A percentile compares a stretch with the other conserved stretches of the same genome.
Conservation (phyloP, 78 protist species). For the Fonticula alba region DNA sequence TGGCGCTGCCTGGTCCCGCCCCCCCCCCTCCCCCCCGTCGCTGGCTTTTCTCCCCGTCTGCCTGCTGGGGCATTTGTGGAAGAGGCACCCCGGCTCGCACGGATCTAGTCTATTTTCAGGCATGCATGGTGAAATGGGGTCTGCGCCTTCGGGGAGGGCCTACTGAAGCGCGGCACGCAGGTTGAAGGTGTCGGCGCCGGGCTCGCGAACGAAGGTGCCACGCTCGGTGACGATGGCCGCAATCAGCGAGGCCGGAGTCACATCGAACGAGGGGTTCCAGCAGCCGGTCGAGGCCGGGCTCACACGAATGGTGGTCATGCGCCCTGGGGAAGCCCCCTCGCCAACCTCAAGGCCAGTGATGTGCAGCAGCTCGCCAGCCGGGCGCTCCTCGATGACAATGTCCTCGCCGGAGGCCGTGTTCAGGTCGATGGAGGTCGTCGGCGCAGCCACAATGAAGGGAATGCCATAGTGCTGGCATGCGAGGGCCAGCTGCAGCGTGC, state of each 20-base stretch:
- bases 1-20: too few species aligned
- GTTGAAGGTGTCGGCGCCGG: too few species aligned
- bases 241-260: conserved; percentile 37
- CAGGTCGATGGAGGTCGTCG: conserved; percentile 30
- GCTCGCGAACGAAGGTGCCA: conserved; percentile 9
- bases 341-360: background rate
- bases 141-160: too few species aligned
- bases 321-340: too few species aligned
- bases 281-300: conserved; percentile 18
- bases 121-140: too few species aligned
- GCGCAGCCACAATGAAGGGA: conserved; percentile 47
- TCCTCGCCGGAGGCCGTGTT: background rate
- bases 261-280: conserved; percentile 55
- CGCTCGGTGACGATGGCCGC: conserved; percentile 20
- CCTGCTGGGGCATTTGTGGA: too few species aligned
- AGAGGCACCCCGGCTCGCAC: too few species aligned
- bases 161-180: too few species aligned
- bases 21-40: too few species aligned
- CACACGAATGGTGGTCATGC: background rate
- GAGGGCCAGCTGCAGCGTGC: conserved; percentile 35
- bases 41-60: too few species aligned
- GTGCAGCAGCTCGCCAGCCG: conserved; percentile 18
- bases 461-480: conserved; percentile 29
- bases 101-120: too few species aligned
- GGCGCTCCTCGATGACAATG: conserved; percentile 36